These are phyloP conservation scores for Myrica gale DNA, from an alignment of 306 rosid species.

Conservation along the genomic window DNA sequence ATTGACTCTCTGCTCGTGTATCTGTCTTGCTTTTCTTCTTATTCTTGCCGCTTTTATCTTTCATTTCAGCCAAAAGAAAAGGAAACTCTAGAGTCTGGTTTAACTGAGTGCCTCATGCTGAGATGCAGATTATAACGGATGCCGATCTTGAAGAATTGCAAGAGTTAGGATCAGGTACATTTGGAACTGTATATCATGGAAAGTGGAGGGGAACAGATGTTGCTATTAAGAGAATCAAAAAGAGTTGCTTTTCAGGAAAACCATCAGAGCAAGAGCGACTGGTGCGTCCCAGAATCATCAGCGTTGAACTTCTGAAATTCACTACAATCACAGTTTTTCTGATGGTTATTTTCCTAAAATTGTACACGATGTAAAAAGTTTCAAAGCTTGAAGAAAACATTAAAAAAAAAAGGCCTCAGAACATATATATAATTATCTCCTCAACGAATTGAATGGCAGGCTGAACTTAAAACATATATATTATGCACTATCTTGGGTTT, in stretches of 20 bases:
- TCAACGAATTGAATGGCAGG: constrained; percentile 21
- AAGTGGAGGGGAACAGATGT: constrained; percentile 99
- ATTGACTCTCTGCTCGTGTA: not conserved
- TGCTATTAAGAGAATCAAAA: constrained; percentile 90
- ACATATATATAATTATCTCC: constrained; percentile 2
- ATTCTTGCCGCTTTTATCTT: not conserved
- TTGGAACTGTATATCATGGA: constrained; percentile 94
- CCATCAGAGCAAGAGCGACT: constrained; percentile 87
- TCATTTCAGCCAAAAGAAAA: constrained; percentile 22
- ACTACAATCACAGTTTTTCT: constrained; percentile 15
- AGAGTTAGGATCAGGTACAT: constrained; percentile 95
- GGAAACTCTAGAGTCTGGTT: constrained; percentile 15
- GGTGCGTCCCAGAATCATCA: constrained; percentile 49
- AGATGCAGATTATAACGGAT: constrained; percentile 74
- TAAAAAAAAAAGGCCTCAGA: not conserved
- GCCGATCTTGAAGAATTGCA: constrained; percentile 76
- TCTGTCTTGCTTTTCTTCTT: constrained; percentile 1
- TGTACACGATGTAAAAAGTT: constrained; percentile 10
- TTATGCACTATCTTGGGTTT: not conserved
- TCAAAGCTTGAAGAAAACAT: not conserved
- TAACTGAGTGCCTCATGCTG: constrained; percentile 25
- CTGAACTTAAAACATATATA: not conserved
- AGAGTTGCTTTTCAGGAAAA: constrained; percentile 83
- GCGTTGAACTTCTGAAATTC: constrained; percentile 12
- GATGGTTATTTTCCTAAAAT: constrained; percentile 11